Evolutionary conservation across 2,329 filamentous ascomycete species (phyloP), one percentile per base, ranked within the genome.

Genomic region (Diplodia sapinea): DNA sequence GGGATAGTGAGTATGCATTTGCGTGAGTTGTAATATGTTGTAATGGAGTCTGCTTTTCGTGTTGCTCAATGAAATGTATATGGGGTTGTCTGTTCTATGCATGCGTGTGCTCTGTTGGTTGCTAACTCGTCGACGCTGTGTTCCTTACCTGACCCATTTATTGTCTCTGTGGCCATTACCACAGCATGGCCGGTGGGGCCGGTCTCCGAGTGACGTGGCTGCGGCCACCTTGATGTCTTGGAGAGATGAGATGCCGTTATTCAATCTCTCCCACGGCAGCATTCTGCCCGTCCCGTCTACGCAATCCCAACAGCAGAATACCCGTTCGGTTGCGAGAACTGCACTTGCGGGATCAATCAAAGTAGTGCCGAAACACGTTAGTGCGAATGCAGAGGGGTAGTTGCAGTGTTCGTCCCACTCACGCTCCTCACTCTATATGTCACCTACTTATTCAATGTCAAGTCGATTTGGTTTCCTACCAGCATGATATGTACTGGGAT

Each of bases 31-130:
- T 33, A 23, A 57, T 55, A 31, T 57, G 36, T 9, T 26, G 31
- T 57, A 57, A 57, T 40, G 54, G 54, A 40, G 51, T 57, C 9
- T 33, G 43, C 43, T 20, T 36, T 47, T 47, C n/a, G 17, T 40
- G 11, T 4, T 40, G n/a, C 33, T 36, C 31, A 57, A 57, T 26
- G 54, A 3, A 17, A 57, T 38, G 54, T 57, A 57, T 3, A 57
- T 57, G 12, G 33, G 36, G 33, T n/a, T 56, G 52, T 36, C 23
- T 31, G 26, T 26, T 52, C 31, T 15, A 31, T 52, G 50, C 50
- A 7, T 52, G 49, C 38, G 38, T 43, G 26, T 26, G 26, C 26
- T 26, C 26, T 26, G 26, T 26, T 26, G 26, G 26, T 26, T 26
- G n/a, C 38, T 6, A 15, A 4, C 36, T 20, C 43, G n/a, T 20